Base-by-base conservation (phyloP, 2,329 filamentous ascomycete species). In the Nannizziopsis arthrosporioides region DNA sequence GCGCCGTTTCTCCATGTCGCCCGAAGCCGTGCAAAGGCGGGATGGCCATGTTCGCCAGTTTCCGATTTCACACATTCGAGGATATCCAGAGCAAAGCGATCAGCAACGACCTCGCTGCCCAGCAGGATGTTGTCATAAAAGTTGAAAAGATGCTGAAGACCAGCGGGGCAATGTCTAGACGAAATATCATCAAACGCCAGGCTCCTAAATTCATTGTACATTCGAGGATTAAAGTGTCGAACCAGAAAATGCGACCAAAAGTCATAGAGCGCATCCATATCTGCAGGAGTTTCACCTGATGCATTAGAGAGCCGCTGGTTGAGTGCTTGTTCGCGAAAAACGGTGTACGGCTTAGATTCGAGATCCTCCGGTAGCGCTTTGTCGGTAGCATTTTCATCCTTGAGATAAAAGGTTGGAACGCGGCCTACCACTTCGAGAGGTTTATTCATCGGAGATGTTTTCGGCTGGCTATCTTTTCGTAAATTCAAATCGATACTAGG, bases 181-280 rank as follows among this genome's bases (percentile, higher is more conserved):
- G 66, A 63, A 48, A 74, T 70, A 65, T 88, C 84, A 60, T 81
- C 77, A 52, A 81, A 67, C 48, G 84, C 83, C 61, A 76, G 73
- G 57, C 71, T 69, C 54, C 78, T 77, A 68, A 88, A 87, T 63
- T 88, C 83, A 60, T 77, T 71, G 68, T 88, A 88, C 78, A 89
- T 84, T 60, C 71, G 72, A 50, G 74, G 71, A 63, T 88, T 84
- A 74, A 88, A 87, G 66, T 84, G 81, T 58, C 78, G 74, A 53
- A 80, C 74, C 54, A 88, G 72, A 60, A 84, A 85, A 62, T 82
- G 77, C 15, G 79, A 78, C 82, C 83, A 88, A 68, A 85, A 85
- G 54, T 80, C 74, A 68, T 86, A 87, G 27, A 85, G 73, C 50
- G 78, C 73, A 59, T 78, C 74, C 73, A 83, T 80, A 58, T 56